Conservation (phyloP, 352 stramenopile genomes). For the Elongisporangium undulatum region DNA sequence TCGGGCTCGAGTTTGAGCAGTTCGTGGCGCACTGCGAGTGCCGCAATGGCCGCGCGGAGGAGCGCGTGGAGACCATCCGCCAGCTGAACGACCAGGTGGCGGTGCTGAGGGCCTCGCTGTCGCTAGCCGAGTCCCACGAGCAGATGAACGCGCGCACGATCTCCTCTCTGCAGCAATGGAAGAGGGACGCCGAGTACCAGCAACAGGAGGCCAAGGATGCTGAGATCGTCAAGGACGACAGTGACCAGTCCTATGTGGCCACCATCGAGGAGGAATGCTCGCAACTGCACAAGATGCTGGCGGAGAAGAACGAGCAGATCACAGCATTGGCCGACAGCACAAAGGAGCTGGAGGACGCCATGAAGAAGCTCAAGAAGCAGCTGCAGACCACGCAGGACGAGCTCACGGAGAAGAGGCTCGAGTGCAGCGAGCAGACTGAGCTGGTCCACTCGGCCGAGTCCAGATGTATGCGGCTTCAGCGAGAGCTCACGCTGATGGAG, state of each 20-base stretch:
- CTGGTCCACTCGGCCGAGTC: constrained; percentile 55
- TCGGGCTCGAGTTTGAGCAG: constrained; percentile 51
- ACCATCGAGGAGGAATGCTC: constrained; percentile 40
- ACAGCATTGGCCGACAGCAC: not conserved
- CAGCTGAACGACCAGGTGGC: constrained; percentile 34
- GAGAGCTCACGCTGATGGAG: constrained; percentile 70
- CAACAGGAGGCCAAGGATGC: constrained; percentile 37
- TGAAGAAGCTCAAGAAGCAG: constrained; percentile 26
- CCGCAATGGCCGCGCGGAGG: constrained; percentile 8
- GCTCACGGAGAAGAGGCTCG: constrained; percentile 26
- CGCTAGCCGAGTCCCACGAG: constrained; percentile 24
- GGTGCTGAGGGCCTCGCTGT: constrained; percentile 30
- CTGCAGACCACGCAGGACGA: constrained; percentile 36
- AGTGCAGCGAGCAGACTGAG: constrained; percentile 50
- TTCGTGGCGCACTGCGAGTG: constrained; percentile 42
- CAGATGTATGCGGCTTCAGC: constrained; percentile 63
- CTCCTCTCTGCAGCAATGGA: constrained; percentile 39
- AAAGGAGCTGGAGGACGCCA: constrained; percentile 19
- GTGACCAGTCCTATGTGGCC: constrained; percentile 31
- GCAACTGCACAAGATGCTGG: constrained; percentile 19
- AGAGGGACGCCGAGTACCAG: constrained; percentile 28
- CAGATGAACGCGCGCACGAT: constrained; percentile 36
- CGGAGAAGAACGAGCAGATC: constrained; percentile 24
- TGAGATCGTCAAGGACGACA: constrained; percentile 30
- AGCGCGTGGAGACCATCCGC: constrained; percentile 24